These are phyloP conservation scores for Datisca glomerata DNA, from an alignment of 306 rosid genomes.

Conservation along the genomic window DNA sequence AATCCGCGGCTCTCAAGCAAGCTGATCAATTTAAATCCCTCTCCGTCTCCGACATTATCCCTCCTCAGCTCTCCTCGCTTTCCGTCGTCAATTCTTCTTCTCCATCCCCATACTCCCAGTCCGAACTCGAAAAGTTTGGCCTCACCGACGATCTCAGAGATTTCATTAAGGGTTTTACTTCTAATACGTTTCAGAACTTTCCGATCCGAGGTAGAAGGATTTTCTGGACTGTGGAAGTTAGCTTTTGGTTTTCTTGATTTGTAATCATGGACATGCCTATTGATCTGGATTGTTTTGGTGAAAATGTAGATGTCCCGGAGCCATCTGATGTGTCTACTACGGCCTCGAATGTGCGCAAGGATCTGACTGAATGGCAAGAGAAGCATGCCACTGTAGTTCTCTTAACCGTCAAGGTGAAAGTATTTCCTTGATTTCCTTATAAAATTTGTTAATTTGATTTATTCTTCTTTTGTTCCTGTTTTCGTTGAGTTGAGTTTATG, in stretches of 20 bases:
- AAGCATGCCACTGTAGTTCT: slow-evolving; percentile 85
- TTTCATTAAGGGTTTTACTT: slow-evolving; percentile 80
- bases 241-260: background rate
- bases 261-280: background rate
- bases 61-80: slow-evolving; percentile 52
- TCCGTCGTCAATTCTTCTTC: slow-evolving; percentile 20
- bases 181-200: slow-evolving; percentile 71
- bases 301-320: slow-evolving; percentile 56
- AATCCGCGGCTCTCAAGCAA: slow-evolving; percentile 61
- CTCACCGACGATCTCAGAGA: slow-evolving; percentile 77
- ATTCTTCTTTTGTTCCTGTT: background rate
- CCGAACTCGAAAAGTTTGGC: slow-evolving; percentile 49
- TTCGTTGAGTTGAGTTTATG: no score
- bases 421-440: background rate
- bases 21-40: slow-evolving; percentile 84
- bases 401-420: slow-evolving; percentile 72
- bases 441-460: background rate
- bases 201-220: slow-evolving; percentile 49
- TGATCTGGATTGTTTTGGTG: slow-evolving; percentile 7
- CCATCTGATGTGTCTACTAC: slow-evolving; percentile 43
- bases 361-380: slow-evolving; percentile 96
- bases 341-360: slow-evolving; percentile 74
- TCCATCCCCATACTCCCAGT: slow-evolving; percentile 21
- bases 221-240: background rate
- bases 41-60: slow-evolving; percentile 54